Conservation (phyloP, 2,329 filamentous ascomycete species). For the Phoma sp. region DNA sequence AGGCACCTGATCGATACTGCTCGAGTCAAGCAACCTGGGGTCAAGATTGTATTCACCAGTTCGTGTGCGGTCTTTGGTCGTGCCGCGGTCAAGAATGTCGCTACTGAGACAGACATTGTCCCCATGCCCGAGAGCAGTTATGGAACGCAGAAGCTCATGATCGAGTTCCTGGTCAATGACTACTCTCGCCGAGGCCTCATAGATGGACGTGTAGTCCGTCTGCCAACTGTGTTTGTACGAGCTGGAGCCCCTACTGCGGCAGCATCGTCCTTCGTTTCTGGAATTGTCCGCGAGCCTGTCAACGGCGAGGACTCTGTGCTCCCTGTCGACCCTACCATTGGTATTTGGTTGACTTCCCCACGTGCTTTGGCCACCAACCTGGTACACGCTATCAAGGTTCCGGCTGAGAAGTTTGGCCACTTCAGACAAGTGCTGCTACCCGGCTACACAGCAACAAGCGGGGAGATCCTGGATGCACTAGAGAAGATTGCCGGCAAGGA, state of each 20-base stretch:
- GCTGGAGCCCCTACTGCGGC: conserved; percentile 67
- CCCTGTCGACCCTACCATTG: conserved; percentile 60
- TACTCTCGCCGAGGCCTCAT: conserved; percentile 67
- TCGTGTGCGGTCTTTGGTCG: conserved; percentile 70
- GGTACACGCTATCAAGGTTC: conserved; percentile 59
- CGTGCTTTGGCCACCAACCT: conserved; percentile 63
- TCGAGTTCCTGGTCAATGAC: conserved; percentile 69
- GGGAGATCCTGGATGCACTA: conserved; percentile 64
- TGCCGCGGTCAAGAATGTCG: conserved; percentile 57
- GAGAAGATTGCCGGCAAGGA: conserved; percentile 63
- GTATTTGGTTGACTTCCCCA: conserved; percentile 66
- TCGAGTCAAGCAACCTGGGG: conserved; percentile 58
- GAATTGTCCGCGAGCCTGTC: conserved; percentile 70
- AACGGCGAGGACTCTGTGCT: conserved; percentile 60
- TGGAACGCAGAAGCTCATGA: conserved; percentile 69
- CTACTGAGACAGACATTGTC: conserved; percentile 53
- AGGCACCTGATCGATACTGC: conserved; percentile 63
- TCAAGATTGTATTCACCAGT: conserved; percentile 67
- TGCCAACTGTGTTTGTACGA: conserved; percentile 68
- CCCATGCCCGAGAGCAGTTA: conserved; percentile 70
- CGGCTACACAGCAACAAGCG: conserved; percentile 62
- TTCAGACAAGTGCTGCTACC: conserved; percentile 62
- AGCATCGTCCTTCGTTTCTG: conserved; percentile 69
- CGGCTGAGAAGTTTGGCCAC: conserved; percentile 59
- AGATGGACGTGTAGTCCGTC: conserved; percentile 64